Evolutionary conservation across 192 early-diverging fungal species (phyloP).

Genomic region (Piromyces sp.): DNA sequence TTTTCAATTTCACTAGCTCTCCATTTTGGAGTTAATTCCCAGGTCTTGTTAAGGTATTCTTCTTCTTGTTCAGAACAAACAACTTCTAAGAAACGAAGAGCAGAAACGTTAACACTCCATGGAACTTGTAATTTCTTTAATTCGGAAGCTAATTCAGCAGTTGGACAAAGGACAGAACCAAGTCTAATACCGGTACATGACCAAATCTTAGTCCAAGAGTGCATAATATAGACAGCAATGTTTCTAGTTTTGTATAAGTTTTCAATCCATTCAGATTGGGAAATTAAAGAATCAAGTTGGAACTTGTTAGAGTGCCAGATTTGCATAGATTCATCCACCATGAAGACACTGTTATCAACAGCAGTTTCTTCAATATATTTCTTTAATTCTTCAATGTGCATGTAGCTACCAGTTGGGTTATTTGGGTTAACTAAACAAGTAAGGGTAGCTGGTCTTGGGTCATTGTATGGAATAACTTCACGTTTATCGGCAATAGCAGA

Average conservation of each 20-base stretch:
- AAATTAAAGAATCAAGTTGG: slow-evolving; percentile 63
- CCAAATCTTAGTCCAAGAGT: slow-evolving; percentile 91
- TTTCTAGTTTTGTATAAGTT: slow-evolving; percentile 37
- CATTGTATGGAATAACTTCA: slow-evolving; percentile 36
- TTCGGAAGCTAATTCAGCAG: slow-evolving; percentile 44
- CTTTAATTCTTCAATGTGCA: slow-evolving; percentile 53
- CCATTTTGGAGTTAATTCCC: slow-evolving; percentile 54
- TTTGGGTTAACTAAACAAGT: slow-evolving; percentile 80
- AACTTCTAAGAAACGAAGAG: slow-evolving; percentile 61
- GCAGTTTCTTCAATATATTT: slow-evolving; percentile 58
- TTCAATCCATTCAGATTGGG: slow-evolving; percentile 46
- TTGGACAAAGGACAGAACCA: slow-evolving; percentile 75
- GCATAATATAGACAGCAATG: slow-evolving; percentile 70
- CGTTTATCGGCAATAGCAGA: slow-evolving; percentile 60
- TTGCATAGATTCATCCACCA: slow-evolving; percentile 89
- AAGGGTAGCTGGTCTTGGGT: slow-evolving; percentile 42
- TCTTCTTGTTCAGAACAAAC: slow-evolving; percentile 43
- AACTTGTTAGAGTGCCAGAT: slow-evolving; percentile 72
- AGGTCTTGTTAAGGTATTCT: slow-evolving; percentile 56
- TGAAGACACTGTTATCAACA: slow-evolving; percentile 54
- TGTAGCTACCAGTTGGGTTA: slow-evolving; percentile 80
- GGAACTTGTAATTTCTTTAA: slow-evolving; percentile 72
- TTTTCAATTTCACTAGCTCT: slow-evolving; percentile 23
- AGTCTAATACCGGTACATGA: slow-evolving; percentile 78
- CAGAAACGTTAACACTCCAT: slow-evolving; percentile 82